phyloP scores from a whole-genome alignment of 441 rosid species.

The Biscutella laevigata region DNA sequence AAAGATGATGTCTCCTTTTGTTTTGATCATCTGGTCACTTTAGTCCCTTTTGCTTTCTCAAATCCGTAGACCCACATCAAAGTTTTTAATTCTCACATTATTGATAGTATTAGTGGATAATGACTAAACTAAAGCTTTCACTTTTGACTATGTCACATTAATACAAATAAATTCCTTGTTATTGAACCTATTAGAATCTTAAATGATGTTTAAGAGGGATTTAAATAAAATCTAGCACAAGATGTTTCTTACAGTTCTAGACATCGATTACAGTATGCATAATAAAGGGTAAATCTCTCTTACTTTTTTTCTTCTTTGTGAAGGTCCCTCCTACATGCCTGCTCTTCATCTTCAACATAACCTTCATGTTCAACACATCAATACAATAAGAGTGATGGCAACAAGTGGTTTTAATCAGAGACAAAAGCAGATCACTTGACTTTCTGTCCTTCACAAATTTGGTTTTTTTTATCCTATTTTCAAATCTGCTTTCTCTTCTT shows the following conservation, averaged over 20 bases:
- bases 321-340: constrained; percentile 83
- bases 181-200: background rate
- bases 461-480: constrained; percentile 27
- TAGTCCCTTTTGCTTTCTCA: constrained; percentile 34
- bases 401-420: constrained; percentile 2
- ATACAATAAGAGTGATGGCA: constrained; percentile 7
- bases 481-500: constrained; percentile 14
- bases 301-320: constrained; percentile 94
- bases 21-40: constrained; percentile 4
- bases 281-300: constrained; percentile 18
- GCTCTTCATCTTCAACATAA: constrained; percentile 89
- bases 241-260: background rate
- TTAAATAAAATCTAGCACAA: no score
- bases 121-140: constrained; percentile 13
- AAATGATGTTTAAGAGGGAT: background rate
- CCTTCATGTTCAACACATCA: constrained; percentile 30
- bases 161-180: background rate
- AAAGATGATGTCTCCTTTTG: constrained; percentile 11
- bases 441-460: background rate
- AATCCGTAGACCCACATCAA: constrained; percentile 41
- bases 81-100: constrained; percentile 33
- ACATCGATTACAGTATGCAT: background rate
- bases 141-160: constrained; percentile 7
- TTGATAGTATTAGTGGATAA: constrained; percentile 24
- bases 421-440: constrained; percentile 5